phyloP scores from a whole-genome alignment of 306 rosid genomes.

The Pyrus betulifolia region DNA sequence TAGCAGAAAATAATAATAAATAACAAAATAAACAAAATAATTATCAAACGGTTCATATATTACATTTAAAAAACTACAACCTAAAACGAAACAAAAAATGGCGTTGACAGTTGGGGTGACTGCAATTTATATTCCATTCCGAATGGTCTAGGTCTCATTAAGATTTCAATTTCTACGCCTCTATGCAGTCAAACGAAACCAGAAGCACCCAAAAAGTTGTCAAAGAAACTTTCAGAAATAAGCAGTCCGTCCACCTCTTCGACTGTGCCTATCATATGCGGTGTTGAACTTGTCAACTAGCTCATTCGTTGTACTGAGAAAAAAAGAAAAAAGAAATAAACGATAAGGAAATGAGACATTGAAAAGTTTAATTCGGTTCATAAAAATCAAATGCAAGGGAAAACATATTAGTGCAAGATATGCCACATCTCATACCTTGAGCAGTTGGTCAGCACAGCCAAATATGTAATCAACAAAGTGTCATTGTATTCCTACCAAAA shows the following conservation, averaged over 20 bases:
- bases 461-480: conserved; percentile 74
- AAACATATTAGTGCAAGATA: not conserved
- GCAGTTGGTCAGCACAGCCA: conserved; percentile 94
- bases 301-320: conserved; percentile 36
- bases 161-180: not conserved
- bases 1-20: no score
- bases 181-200: not conserved
- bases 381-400: not conserved
- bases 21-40: no score
- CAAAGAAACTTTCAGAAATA: conserved; percentile 47
- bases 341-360: no score
- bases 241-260: conserved; percentile 88
- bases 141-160: not conserved
- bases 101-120: not conserved
- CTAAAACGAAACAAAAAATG: no score
- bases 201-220: not conserved
- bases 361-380: not conserved
- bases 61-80: no score
- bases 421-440: conserved; percentile 84
- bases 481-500: conserved; percentile 75
- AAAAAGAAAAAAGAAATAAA: no score
- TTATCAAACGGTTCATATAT: no score
- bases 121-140: not conserved
- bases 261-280: conserved; percentile 88
- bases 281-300: conserved; percentile 71